Evolutionary conservation across 352 stramenopile species (phyloP).

Genomic region (Globisporangium parvum): DNA sequence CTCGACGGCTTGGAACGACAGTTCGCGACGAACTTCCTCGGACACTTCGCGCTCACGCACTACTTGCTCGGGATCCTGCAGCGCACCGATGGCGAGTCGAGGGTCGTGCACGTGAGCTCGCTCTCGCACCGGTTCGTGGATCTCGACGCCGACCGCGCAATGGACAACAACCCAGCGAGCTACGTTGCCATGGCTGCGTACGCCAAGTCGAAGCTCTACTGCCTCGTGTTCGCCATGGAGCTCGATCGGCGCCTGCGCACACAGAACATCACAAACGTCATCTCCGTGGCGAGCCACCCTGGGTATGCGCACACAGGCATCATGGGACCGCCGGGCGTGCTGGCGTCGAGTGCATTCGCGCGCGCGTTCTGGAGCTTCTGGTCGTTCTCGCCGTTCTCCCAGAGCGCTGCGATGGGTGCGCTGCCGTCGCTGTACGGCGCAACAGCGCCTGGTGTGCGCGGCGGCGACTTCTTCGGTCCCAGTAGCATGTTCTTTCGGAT

Average conservation of each 20-base stretch:
- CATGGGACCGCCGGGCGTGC: conserved; percentile 9
- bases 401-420: conserved; percentile 26
- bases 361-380: conserved; percentile 18
- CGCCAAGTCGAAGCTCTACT: conserved; percentile 85
- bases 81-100: conserved; percentile 9
- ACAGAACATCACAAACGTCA: conserved; percentile 17
- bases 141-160: conserved; percentile 2
- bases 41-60: conserved; percentile 18
- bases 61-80: conserved; percentile 13
- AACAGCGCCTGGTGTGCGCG: conserved; percentile 12
- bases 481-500: conserved; percentile 16
- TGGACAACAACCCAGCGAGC: conserved; percentile 6
- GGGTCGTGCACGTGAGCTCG: conserved; percentile 17
- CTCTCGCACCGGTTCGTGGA: conserved; percentile 14
- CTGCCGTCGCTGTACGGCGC: conserved; percentile 39
- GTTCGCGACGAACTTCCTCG: conserved; percentile 31
- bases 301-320: conserved; percentile 25
- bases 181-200: conserved; percentile 53
- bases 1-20: conserved; percentile 23
- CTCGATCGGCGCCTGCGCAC: conserved; percentile 45
- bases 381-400: conserved; percentile 20
- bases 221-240: conserved; percentile 90
- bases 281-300: conserved; percentile 25
- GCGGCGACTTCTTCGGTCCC: conserved; percentile 27
- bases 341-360: conserved; percentile 8